Evolutionary conservation across 129 eudicot genomes (phyloP), one percentile per base, ranked within the genome.

Genomic region (Flaveria bidentis): DNA sequence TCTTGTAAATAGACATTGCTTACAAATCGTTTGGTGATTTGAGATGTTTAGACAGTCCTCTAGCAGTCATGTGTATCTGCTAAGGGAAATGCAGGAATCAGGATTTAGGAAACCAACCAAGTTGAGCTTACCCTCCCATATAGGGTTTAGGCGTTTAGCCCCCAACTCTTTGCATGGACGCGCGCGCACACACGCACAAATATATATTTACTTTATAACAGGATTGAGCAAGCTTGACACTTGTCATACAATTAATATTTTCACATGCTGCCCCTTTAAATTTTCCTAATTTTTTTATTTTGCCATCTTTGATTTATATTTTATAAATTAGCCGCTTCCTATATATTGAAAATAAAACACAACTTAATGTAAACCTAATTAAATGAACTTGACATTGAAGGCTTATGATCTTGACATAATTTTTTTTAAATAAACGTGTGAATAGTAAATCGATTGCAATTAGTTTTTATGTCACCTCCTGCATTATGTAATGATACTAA

Each of bases 1-100:
- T 50, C 14, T 30, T n/a, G 64, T 14, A 52, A 53, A 53, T 45
- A 72, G 49, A 36, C 20, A 42, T 56, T 18, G 68, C 44, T 20
- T 57, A 60, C 26, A 12, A 72, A 20, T 57, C 16, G 41, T 56
- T n/a, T 73, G 42, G 67, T 73, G 23, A 73, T 73, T 57, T 73
- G 44, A 63, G 45, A 63, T 2, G 18, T 28, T 63, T 6, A 6
- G 45, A 26, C 7, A 13, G 22, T 63, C 69, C 44, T 63, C 23
- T 63, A 28, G 5, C 4, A 28, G 42, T 26, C 67, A 22, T 12
- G 17, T 60, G 67, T 25, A 26, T 60, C n/a, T 60, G 67, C 41
- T 12, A 23, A 18, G 28, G 67, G 75, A 26, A 26, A 23, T 70
- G 45, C 11, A 70, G 39, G 6, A 33, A 33, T 33, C 39, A 33